Conservation (phyloP, 495 filamentous ascomycete genomes). For the Penicillium daleae region DNA sequence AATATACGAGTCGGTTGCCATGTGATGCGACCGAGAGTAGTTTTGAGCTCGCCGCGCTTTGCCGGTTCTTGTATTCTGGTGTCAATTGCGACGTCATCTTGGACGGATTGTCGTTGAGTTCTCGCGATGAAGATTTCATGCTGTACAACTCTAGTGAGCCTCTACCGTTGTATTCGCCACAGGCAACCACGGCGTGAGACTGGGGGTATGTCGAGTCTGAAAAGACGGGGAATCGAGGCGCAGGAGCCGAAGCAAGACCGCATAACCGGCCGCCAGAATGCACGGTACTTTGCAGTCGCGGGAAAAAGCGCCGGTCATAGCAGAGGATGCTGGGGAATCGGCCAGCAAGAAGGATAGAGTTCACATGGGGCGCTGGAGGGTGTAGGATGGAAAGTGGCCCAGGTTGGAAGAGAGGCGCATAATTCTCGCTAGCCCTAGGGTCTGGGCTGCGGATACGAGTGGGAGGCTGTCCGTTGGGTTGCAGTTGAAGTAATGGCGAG, state of each 20-base stretch:
- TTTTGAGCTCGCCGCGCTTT: conserved; percentile 79
- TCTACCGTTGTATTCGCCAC: conserved; percentile 93
- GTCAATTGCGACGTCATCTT: conserved; percentile 40
- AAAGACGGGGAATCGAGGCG: conserved; percentile 55
- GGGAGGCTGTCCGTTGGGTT: conserved; percentile 44
- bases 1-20: conserved; percentile 81
- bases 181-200: conserved; percentile 72
- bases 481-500: conserved; percentile 44
- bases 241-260: conserved; percentile 73
- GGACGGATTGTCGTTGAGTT: conserved; percentile 28
- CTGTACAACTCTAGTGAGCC: conserved; percentile 90
- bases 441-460: conserved; percentile 49
- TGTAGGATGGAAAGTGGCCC: conserved; percentile 84
- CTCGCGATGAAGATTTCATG: conserved; percentile 44
- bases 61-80: conserved; percentile 69
- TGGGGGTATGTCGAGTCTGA: conserved; percentile 54
- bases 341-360: conserved; percentile 66
- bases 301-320: conserved; percentile 88
- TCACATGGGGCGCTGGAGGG: conserved; percentile 58
- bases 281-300: conserved; percentile 73
- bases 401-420: conserved; percentile 79
- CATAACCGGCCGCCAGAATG: conserved; percentile 84
- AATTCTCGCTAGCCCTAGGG: conserved; percentile 45
- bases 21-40: conserved; percentile 84
- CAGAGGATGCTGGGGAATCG: conserved; percentile 88